A percentile compares a stretch with the other conserved stretches of the same genome.
Conservation (phyloP, 345 rosid genomes). For the Sonneratia caseolaris region DNA sequence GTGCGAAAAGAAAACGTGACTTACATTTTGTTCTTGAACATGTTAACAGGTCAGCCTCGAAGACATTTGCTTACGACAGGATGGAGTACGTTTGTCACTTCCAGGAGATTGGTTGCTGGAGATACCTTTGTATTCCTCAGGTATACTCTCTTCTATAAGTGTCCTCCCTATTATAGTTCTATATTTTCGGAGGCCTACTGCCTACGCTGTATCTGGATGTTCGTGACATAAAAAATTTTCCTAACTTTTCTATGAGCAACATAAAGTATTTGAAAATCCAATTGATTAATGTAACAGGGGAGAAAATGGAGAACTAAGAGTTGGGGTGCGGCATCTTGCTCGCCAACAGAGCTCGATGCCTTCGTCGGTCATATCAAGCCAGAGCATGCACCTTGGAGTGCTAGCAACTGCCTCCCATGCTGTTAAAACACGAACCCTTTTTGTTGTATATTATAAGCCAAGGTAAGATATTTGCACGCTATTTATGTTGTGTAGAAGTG, state of each 20-base stretch:
- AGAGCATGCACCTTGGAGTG: constrained; percentile 82
- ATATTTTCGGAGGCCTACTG: too few species aligned
- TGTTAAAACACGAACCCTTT: constrained; percentile 41
- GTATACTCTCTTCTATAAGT: constrained; percentile 15
- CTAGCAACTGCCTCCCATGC: constrained; percentile 82
- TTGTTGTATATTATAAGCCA: constrained; percentile 76
- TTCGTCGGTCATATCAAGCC: constrained; percentile 69
- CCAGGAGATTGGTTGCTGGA: constrained; percentile 69
- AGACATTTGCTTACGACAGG: constrained; percentile 87
- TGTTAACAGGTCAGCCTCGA: constrained; percentile 64
- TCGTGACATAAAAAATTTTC: neutral
- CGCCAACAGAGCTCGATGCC: constrained; percentile 53
- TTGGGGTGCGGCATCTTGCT: constrained; percentile 61
- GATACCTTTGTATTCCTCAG: constrained; percentile 79
- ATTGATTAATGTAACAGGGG: constrained; percentile 27
- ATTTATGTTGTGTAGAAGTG: too few species aligned
- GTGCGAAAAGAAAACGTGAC: too few species aligned
- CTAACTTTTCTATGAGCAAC: neutral
- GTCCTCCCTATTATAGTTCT: too few species aligned
- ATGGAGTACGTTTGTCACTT: constrained; percentile 87
- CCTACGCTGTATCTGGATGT: neutral
- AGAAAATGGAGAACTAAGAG: constrained; percentile 52
- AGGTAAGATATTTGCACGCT: constrained; percentile 29
- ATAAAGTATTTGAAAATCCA: neutral
- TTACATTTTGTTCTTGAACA: neutral